A percentile compares a stretch with the other conserved stretches of the same genome.
phyloP scores from a whole-genome alignment of 1,284 basidiomycete species.

The Tetrapyrgos nigripes region DNA sequence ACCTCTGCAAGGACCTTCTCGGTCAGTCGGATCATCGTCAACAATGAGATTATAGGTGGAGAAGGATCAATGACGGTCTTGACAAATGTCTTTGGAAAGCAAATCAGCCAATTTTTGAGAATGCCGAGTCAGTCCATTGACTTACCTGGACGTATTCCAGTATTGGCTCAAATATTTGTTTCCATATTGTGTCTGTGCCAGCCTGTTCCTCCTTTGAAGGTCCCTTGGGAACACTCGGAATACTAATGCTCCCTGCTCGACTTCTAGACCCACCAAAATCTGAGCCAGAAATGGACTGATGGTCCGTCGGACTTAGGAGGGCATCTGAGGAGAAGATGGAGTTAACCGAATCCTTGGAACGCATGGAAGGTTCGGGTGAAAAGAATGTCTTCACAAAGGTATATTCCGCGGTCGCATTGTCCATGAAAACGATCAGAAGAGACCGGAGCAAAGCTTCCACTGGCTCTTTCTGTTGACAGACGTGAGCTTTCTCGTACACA shows the following conservation, averaged over 20 bases:
- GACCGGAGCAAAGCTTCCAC: slow-evolving; percentile 87
- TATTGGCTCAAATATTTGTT: slow-evolving; percentile 89
- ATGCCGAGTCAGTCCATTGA: not conserved
- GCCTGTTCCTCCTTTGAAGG: slow-evolving; percentile 64
- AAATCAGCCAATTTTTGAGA: not conserved
- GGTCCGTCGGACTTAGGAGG: slow-evolving; percentile 41
- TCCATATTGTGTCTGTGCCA: slow-evolving; percentile 76
- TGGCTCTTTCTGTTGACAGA: slow-evolving; percentile 72
- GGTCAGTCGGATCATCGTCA: slow-evolving; percentile 89
- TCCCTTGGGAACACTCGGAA: slow-evolving; percentile 34
- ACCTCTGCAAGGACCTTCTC: slow-evolving; percentile 79
- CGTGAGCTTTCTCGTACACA: slow-evolving; percentile 4
- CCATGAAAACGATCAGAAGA: slow-evolving; percentile 86
- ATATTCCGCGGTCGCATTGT: slow-evolving; percentile 92
- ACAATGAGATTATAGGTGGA: slow-evolving; percentile 75
- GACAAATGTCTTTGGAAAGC: slow-evolving; percentile 65
- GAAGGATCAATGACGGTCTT: slow-evolving; percentile 68
- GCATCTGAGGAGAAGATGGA: slow-evolving; percentile 46
- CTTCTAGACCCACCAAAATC: slow-evolving; percentile 43
- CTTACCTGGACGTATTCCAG: slow-evolving; percentile 81
- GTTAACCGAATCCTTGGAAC: slow-evolving; percentile 41
- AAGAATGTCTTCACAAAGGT: slow-evolving; percentile 89
- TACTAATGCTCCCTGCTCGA: slow-evolving; percentile 29
- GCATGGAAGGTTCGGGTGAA: slow-evolving; percentile 43
- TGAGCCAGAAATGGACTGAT: slow-evolving; percentile 47